These are phyloP conservation scores for Suillus discolor DNA, from an alignment of 768 basidiomycete genomes.

Conservation along the genomic window DNA sequence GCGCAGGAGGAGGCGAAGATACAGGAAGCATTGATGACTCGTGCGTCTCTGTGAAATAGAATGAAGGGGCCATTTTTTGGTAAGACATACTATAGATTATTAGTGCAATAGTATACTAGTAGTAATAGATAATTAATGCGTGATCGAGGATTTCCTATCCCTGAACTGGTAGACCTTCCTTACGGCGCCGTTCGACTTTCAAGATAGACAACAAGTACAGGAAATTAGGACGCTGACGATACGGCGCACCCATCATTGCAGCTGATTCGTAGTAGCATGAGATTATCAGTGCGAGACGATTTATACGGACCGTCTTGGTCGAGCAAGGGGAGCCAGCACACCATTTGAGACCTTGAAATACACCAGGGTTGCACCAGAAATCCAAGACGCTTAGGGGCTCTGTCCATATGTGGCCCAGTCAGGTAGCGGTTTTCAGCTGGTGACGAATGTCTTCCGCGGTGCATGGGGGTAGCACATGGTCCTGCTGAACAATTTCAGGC, in stretches of 20 bases:
- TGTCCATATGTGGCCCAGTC: not conserved
- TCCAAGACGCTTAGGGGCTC: conserved; percentile 16
- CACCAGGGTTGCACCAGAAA: conserved; percentile 29
- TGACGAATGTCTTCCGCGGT: conserved; percentile 21
- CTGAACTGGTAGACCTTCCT: too few relatives aligned
- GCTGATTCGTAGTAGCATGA: conserved; percentile 30
- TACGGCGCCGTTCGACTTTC: too few relatives aligned
- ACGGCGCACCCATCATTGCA: conserved; percentile 26
- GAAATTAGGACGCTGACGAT: not conserved
- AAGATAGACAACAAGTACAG: not conserved
- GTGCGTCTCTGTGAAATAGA: not conserved
- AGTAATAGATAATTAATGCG: not conserved
- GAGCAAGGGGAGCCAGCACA: conserved; percentile 27
- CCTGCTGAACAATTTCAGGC: too few relatives aligned
- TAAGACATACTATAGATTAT: not conserved
- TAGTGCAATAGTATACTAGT: not conserved
- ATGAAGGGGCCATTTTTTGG: not conserved
- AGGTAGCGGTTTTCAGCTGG: conserved; percentile 25
- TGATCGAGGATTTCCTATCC: not conserved
- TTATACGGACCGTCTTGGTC: conserved; percentile 31
- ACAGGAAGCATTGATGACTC: conserved; percentile 10
- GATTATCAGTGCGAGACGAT: conserved; percentile 31
- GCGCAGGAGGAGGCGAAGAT: conserved; percentile 19
- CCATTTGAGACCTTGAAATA: conserved; percentile 32
- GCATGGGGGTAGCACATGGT: conserved; percentile 26